A percentile compares a stretch with the other conserved stretches of the same genome.
phyloP scores from a whole-genome alignment of 2,329 filamentous ascomycete genomes.

The Hymenoscyphus linearis region DNA sequence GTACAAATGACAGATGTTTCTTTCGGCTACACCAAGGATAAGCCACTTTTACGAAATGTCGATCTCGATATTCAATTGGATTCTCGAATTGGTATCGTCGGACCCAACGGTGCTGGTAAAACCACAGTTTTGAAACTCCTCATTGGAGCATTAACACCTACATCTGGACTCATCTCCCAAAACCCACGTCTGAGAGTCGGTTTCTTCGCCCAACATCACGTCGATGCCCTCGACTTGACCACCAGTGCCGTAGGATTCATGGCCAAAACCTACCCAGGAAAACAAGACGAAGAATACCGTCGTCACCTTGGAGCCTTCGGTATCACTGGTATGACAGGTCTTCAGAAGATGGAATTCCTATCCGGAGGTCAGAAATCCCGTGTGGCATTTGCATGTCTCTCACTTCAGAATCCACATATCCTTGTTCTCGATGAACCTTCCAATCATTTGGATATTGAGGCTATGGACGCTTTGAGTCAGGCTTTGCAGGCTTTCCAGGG shows the following conservation, averaged over 20 bases:
- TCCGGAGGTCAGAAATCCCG: constrained; percentile 98
- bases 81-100: constrained; percentile 97
- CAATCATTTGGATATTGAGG: constrained; percentile 98
- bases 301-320: constrained; percentile 87
- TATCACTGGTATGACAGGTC: constrained; percentile 87
- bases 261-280: constrained; percentile 85
- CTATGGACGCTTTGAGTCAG: constrained; percentile 84
- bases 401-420: constrained; percentile 90
- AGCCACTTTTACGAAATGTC: constrained; percentile 74
- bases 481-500: constrained; percentile 85
- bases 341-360: constrained; percentile 90
- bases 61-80: constrained; percentile 97
- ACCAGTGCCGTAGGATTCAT: constrained; percentile 92
- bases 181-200: constrained; percentile 85
- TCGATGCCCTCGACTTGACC: constrained; percentile 88
- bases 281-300: constrained; percentile 93
- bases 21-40: constrained; percentile 82
- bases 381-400: constrained; percentile 95
- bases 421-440: constrained; percentile 97
- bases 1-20: constrained; percentile 92
- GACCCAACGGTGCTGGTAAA: constrained; percentile 97
- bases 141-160: constrained; percentile 74
- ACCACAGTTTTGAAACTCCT: constrained; percentile 98
- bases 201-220: constrained; percentile 98
- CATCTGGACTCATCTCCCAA: constrained; percentile 76